Base-by-base conservation (phyloP, 768 basidiomycete genomes). In the Brasilioporus rufonigricans region DNA sequence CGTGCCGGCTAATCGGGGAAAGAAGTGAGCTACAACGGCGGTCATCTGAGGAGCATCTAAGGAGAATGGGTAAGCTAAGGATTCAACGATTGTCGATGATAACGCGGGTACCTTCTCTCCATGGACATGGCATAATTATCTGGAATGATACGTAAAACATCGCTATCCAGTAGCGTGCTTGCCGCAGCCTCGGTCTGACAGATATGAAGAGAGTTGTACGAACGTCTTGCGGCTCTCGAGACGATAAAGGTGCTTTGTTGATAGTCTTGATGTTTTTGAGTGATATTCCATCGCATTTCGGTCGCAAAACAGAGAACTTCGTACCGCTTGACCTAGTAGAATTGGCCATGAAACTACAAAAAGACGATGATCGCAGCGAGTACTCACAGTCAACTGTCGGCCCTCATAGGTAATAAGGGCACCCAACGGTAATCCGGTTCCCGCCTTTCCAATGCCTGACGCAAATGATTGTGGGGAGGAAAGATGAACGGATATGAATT, bases 281-380 rank as follows among this genome's bases (percentile, higher is more conserved):
- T 29, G 12, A 68, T 44, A 5, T 21, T 51, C 68, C 67, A 68
- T 50, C 64, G 57, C 66, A 68, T 65, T 40, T 51, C 44, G 5
- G 27, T 50, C 1, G 69, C 68, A 19, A 68, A 70, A 44, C 66
- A 71, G 40, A 68, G 66, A 33, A 68, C 61, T 44, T 70, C 68
- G 52, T 70, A 68, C 2, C 43, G 59, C 29, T 61, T 64, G 21
- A 64, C 61, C 67, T 68, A 31, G 29, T 16, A 33, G n/a, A 48
- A 14, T 33, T 31, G 23, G 33, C 44, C 32, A 45, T 36, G 36
- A 39, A n/a, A 40, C 1, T 14, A 39, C 23, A 18, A 32, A 38
- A 19, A 33, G 13, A 11, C 1, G n/a, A 48, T 5, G 36, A 33
- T 4, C 9, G 31, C 5, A 26, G 21, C 12, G 0, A 13, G 10